phyloP scores from a whole-genome alignment of 352 stramenopile species.

The Phytopythium montanum region DNA sequence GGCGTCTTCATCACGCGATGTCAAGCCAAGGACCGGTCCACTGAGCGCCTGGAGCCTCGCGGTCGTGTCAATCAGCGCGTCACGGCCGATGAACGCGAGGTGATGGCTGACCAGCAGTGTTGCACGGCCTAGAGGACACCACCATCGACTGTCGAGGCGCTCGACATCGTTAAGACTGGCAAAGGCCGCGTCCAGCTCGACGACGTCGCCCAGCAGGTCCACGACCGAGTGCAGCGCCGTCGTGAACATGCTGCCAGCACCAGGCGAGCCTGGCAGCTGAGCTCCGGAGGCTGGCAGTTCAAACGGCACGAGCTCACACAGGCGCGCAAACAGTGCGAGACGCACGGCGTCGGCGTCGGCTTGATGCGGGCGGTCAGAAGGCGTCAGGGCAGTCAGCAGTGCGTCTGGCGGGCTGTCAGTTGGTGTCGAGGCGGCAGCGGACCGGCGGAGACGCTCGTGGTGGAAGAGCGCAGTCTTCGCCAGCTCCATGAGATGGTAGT shows the following conservation, averaged over 20 bases:
- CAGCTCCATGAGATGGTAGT: slow-evolving; percentile 71
- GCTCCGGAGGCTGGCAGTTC: slow-evolving; percentile 10
- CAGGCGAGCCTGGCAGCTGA: slow-evolving; percentile 4
- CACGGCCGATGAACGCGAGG: slow-evolving; percentile 27
- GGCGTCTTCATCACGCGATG: background rate
- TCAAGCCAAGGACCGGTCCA: slow-evolving; percentile 5
- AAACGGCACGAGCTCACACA: slow-evolving; percentile 58
- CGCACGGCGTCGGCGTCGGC: slow-evolving; percentile 15
- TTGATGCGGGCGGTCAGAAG: background rate
- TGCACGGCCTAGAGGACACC: slow-evolving; percentile 26
- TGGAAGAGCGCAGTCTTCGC: slow-evolving; percentile 60
- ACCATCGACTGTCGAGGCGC: slow-evolving; percentile 20
- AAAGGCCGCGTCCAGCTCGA: slow-evolving; percentile 47
- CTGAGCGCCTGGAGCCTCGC: slow-evolving; percentile 9
- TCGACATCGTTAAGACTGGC: slow-evolving; percentile 31
- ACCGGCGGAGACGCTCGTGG: slow-evolving; percentile 26
- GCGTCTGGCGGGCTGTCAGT: slow-evolving; percentile 4
- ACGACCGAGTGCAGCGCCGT: slow-evolving; percentile 41
- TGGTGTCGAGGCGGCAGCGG: background rate
- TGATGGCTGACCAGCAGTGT: slow-evolving; percentile 32
- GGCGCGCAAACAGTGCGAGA: slow-evolving; percentile 45
- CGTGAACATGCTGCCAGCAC: slow-evolving; percentile 33
- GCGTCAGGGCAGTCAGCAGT: slow-evolving; percentile 1
- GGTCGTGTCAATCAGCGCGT: slow-evolving; percentile 10
- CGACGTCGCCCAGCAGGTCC: slow-evolving; percentile 57